Conservation (phyloP, 805 yeast species). For the Yamadazyma philogaea region DNA sequence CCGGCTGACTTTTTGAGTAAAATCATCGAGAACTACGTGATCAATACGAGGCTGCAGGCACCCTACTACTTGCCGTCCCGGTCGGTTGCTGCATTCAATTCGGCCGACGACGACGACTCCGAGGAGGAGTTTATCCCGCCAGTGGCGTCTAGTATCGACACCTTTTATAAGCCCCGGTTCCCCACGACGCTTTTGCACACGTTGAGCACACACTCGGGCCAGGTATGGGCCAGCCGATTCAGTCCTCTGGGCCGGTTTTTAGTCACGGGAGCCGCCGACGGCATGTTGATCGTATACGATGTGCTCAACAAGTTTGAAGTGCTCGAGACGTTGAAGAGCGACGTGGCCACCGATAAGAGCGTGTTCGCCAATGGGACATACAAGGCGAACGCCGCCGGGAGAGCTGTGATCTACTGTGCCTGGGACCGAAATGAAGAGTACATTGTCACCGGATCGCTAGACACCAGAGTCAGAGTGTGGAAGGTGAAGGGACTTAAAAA, state of each 20-base stretch:
- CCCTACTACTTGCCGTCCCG: constrained; percentile 32
- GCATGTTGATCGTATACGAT: constrained; percentile 62
- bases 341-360: constrained; percentile 23
- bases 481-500: constrained; percentile 40
- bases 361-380: constrained; percentile 25
- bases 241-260: constrained; percentile 73
- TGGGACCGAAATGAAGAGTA: constrained; percentile 75
- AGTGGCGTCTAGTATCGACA: constrained; percentile 13
- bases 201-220: constrained; percentile 56
- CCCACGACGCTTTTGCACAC: constrained; percentile 49
- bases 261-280: constrained; percentile 76
- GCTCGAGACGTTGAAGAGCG: constrained; percentile 29
- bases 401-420: constrained; percentile 58
- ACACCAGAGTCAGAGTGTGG: constrained; percentile 70
- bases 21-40: constrained; percentile 18
- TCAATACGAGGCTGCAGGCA: constrained; percentile 11
- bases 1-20: constrained; percentile 23
- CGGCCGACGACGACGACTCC: constrained; percentile 1
- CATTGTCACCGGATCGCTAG: constrained; percentile 70
- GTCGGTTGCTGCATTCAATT: neutral
- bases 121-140: constrained; percentile 15
- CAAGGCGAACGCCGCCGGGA: constrained; percentile 24
- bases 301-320: constrained; percentile 43
- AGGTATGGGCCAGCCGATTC: constrained; percentile 81
- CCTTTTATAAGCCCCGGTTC: constrained; percentile 26